These are phyloP conservation scores for Hepatocystis sp. DNA, from an alignment of 169 alveolate species.

Conservation along the genomic window DNA sequence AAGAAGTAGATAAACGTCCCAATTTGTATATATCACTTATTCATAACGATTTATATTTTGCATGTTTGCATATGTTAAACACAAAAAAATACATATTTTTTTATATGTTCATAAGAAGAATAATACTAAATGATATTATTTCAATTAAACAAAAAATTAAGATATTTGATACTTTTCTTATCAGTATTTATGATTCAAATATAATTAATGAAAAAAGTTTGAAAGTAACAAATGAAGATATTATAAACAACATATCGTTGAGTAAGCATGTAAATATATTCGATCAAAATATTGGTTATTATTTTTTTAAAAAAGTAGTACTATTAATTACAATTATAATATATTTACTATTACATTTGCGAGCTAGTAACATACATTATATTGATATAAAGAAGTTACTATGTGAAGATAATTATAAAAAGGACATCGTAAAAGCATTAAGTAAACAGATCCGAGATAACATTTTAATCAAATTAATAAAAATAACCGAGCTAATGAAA, in stretches of 20 bases:
- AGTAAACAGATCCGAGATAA: slow-evolving; percentile 35
- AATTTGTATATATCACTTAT: slow-evolving; percentile 6
- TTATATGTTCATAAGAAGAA: slow-evolving; percentile 14
- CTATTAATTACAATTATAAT: slow-evolving; percentile 4
- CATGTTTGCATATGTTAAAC: slow-evolving; percentile 10
- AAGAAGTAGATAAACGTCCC: no score
- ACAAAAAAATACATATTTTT: slow-evolving; percentile 14
- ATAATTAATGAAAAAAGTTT: no score
- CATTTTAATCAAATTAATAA: slow-evolving; percentile 24
- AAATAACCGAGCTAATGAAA: slow-evolving; percentile 31
- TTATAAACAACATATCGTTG: background rate
- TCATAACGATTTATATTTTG: slow-evolving; percentile 14
- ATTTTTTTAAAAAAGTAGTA: slow-evolving; percentile 20
- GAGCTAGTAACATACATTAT: background rate
- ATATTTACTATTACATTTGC: slow-evolving; percentile 15
- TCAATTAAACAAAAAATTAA: slow-evolving; percentile 10
- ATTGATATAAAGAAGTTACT: slow-evolving; percentile 32
- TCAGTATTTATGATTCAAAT: slow-evolving; percentile 11
- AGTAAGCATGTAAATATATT: background rate
- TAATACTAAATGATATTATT: slow-evolving; percentile 10
- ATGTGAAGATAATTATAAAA: slow-evolving; percentile 33
- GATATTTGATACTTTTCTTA: slow-evolving; percentile 11
- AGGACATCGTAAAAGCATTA: slow-evolving; percentile 32
- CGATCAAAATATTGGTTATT: background rate
- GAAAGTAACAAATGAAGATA: background rate